Conservation (phyloP, 495 filamentous ascomycete genomes). For the Halenospora varia region DNA sequence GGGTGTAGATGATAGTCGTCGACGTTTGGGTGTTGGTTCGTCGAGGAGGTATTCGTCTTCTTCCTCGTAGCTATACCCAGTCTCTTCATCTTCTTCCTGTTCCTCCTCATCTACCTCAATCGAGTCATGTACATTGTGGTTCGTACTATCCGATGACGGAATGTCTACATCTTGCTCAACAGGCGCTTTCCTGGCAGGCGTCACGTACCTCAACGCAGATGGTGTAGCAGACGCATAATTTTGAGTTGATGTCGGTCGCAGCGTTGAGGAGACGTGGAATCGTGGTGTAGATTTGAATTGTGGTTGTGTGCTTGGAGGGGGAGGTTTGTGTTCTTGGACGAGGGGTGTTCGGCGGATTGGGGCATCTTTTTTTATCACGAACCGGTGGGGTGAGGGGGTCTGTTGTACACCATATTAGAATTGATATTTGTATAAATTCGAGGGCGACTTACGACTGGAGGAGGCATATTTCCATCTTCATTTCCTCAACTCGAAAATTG, state of each 20-base stretch:
- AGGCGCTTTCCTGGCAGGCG: conserved; percentile 11
- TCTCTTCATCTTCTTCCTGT: conserved; percentile 1
- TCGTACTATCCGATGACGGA: background rate
- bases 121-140: conserved; percentile 9
- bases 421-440: background rate
- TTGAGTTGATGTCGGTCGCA: conserved; percentile 12
- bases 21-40: conserved; percentile 15
- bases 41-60: conserved; percentile 21
- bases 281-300: conserved; percentile 28
- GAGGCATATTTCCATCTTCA: conserved; percentile 11
- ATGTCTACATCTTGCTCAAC: conserved; percentile 18
- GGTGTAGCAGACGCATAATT: conserved; percentile 12
- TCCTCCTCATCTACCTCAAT: conserved; percentile 18
- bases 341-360: conserved; percentile 7
- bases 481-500: background rate
- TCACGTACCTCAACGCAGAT: conserved; percentile 15
- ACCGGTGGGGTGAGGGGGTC: conserved; percentile 28
- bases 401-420: conserved; percentile 12
- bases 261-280: conserved; percentile 23
- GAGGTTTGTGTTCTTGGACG: conserved; percentile 5
- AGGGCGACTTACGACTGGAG: conserved; percentile 21
- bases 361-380: conserved; percentile 23
- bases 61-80: conserved; percentile 11
- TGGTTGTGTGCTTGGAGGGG: conserved; percentile 7
- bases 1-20: conserved; percentile 15